Conservation (phyloP, 768 basidiomycete genomes). For the Leccinum subtestaceum region DNA sequence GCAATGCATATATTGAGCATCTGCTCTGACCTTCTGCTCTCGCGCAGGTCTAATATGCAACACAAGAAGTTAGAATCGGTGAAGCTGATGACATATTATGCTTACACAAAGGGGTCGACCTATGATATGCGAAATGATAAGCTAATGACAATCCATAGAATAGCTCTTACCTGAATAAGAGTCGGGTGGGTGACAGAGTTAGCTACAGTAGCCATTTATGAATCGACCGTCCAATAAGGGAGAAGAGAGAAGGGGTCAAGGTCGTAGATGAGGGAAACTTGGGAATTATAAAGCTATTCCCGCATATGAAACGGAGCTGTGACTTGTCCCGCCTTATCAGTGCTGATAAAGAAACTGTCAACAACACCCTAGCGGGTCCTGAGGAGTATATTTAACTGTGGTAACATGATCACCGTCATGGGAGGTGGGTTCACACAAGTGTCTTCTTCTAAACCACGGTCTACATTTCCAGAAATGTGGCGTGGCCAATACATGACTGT, state of each 20-base stretch:
- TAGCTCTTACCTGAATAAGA: constrained; percentile 46
- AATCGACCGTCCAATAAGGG: background rate
- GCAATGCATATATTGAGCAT: background rate
- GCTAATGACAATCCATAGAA: background rate
- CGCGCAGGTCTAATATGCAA: constrained; percentile 37
- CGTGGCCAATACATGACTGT: background rate
- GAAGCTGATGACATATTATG: background rate
- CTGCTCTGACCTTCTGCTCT: constrained; percentile 52
- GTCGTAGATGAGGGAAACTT: background rate
- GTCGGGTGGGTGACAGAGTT: constrained; percentile 63
- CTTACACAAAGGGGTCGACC: constrained; percentile 73
- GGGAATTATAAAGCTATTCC: constrained; percentile 3
- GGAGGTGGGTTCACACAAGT: constrained; percentile 3
- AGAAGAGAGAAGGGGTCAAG: background rate
- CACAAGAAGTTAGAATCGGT: background rate
- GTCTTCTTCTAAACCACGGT: background rate
- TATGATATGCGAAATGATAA: constrained; percentile 20
- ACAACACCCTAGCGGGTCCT: background rate
- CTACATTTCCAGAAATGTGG: background rate
- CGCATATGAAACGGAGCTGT: background rate
- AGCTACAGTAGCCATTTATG: constrained; percentile 54
- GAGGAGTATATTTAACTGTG: constrained; percentile 3
- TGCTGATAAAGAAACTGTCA: constrained; percentile 1
- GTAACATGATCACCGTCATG: constrained; percentile 12
- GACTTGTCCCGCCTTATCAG: constrained; percentile 12